Evolutionary conservation across 805 yeast species (phyloP).

Genomic region (Monosporozyma aerobia): DNA sequence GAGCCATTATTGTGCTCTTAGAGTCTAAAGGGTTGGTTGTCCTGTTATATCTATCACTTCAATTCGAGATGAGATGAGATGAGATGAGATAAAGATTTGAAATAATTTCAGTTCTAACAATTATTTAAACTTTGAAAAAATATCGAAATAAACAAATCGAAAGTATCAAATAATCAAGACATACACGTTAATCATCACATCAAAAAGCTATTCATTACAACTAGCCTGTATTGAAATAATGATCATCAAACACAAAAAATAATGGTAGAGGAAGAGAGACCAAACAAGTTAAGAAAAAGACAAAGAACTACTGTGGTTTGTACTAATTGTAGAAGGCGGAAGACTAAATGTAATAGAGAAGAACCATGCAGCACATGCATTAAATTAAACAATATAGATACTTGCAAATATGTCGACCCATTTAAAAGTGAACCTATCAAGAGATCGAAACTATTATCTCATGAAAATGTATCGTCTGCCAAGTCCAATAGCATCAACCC

Average conservation of each 20-base stretch:
- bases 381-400: conserved; percentile 13
- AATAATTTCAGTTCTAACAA: background rate
- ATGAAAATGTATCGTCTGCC: background rate
- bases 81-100: background rate
- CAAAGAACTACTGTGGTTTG: conserved; percentile 25
- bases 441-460: background rate
- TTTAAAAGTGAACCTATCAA: background rate
- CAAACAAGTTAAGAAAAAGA: conserved; percentile 8
- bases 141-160: background rate
- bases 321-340: conserved; percentile 27
- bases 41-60: background rate
- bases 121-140: background rate
- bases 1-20: conserved; percentile 11
- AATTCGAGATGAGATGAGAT: background rate
- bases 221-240: background rate
- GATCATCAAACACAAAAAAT: background rate
- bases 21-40: too few species aligned
- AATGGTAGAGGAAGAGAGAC: background rate
- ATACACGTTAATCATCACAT: background rate
- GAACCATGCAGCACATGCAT: conserved; percentile 23
- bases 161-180: background rate
- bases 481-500: background rate
- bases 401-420: conserved; percentile 12
- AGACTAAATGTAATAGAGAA: conserved; percentile 24
- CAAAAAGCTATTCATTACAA: too few species aligned